A percentile compares a stretch with the other conserved stretches of the same genome.
Evolutionary conservation across 441 rosid species (phyloP).

Genomic region (Bruguiera hainesii): DNA sequence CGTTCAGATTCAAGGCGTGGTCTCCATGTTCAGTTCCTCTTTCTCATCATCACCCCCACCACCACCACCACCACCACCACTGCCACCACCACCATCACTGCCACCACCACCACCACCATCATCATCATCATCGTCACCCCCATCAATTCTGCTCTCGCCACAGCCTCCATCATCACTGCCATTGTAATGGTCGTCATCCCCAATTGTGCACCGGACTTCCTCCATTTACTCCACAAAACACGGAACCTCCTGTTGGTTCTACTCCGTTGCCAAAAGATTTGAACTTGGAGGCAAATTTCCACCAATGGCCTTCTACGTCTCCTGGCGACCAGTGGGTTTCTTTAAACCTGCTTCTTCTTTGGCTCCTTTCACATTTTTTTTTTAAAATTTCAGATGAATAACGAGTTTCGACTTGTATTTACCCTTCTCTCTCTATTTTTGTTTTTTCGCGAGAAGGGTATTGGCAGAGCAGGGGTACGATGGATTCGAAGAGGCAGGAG

Average conservation of each 20-base stretch:
- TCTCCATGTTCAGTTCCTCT: slow-evolving; percentile 6
- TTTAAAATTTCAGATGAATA: background rate
- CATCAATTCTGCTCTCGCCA: background rate
- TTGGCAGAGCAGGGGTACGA: slow-evolving; percentile 28
- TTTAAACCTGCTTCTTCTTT: slow-evolving; percentile 3
- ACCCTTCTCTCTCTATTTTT: background rate
- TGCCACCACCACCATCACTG: slow-evolving; percentile 3
- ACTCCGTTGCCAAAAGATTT: slow-evolving; percentile 8
- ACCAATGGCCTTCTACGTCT: slow-evolving; percentile 5
- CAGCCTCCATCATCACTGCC: slow-evolving; percentile 21
- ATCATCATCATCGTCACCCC: slow-evolving; percentile 16
- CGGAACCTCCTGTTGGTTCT: slow-evolving; percentile 2
- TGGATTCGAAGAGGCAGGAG: slow-evolving; percentile 24
- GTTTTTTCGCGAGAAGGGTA: slow-evolving; percentile 21
- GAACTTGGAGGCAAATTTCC: slow-evolving; percentile 13
- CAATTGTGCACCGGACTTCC: slow-evolving; percentile 10
- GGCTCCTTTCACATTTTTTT: background rate
- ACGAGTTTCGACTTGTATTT: background rate
- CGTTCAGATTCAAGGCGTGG: background rate
- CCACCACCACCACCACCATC: slow-evolving; percentile 8
- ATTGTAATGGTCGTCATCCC: slow-evolving; percentile 17
- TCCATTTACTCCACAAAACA: slow-evolving; percentile 19
- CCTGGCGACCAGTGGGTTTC: slow-evolving; percentile 29
- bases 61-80: slow-evolving; percentile 11
- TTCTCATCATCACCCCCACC: slow-evolving; percentile 1